Evolutionary conservation across 1,284 basidiomycete genomes (phyloP).

Genomic region (Cutaneotrichosporon arboriforme): DNA sequence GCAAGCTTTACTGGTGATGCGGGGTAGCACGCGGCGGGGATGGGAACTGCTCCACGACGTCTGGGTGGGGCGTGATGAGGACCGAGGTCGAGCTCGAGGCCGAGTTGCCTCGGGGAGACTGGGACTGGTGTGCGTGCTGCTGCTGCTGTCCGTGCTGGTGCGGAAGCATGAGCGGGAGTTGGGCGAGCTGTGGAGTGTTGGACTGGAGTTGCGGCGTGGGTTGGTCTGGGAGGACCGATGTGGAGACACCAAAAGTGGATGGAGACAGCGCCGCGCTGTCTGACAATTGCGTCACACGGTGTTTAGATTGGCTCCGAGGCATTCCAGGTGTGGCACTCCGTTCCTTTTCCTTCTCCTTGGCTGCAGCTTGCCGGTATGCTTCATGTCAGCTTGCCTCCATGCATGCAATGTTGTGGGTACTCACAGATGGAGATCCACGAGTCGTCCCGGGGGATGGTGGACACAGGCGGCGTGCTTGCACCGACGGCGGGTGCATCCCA

Average conservation of each 20-base stretch:
- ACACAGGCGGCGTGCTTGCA: neutral
- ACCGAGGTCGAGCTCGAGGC: neutral
- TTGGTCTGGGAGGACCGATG: slow-evolving; percentile 1
- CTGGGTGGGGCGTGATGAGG: neutral
- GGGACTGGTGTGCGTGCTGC: too few species aligned
- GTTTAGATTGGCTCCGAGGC: slow-evolving; percentile 6
- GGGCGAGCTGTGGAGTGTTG: neutral
- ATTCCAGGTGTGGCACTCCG: slow-evolving; percentile 12
- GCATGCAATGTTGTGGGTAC: neutral
- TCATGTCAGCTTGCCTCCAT: slow-evolving; percentile 6
- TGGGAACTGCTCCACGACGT: slow-evolving; percentile 4
- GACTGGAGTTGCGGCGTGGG: too few species aligned
- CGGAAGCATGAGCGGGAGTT: neutral
- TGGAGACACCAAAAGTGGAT: slow-evolving; percentile 8
- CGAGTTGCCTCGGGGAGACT: too few species aligned
- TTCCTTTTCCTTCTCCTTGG: neutral
- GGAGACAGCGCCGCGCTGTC: slow-evolving; percentile 4
- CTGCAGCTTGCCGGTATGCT: slow-evolving; percentile 11
- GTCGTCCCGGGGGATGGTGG: slow-evolving; percentile 8
- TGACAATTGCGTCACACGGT: slow-evolving; percentile 7
- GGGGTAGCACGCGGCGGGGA: slow-evolving; percentile 1
- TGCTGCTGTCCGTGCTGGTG: neutral
- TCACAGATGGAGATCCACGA: slow-evolving; percentile 21
- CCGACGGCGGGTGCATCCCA: neutral
- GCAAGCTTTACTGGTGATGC: neutral